These are phyloP conservation scores for Alternaria sp. DNA, from an alignment of 2,329 filamentous ascomycete species.

Conservation along the genomic window DNA sequence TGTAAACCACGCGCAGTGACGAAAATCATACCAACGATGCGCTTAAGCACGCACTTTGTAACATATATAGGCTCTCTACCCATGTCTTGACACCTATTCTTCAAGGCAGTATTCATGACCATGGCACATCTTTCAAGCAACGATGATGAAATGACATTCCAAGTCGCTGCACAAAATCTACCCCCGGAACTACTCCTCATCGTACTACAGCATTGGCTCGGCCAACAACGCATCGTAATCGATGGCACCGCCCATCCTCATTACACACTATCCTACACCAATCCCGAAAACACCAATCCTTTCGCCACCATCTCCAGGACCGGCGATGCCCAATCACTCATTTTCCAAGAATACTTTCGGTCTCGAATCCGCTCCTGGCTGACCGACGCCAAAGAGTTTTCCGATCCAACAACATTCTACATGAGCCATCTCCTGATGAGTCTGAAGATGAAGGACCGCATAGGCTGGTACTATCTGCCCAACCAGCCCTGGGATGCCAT, in stretches of 20 bases:
- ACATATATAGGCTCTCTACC: neutral
- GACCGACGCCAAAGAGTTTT: slow-evolving; percentile 10
- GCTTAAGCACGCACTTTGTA: neutral
- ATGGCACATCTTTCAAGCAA: neutral
- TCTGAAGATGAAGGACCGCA: neutral
- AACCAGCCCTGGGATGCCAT: neutral
- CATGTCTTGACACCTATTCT: neutral
- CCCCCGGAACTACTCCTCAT: neutral
- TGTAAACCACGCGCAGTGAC: neutral
- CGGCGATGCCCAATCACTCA: neutral
- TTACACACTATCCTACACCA: neutral
- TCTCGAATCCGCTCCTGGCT: neutral
- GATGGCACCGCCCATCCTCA: neutral
- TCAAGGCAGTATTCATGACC: neutral
- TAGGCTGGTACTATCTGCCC: neutral
- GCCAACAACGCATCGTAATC: neutral
- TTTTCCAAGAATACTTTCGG: neutral
- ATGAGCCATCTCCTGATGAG: slow-evolving; percentile 1
- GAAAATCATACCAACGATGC: neutral
- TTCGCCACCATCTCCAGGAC: neutral
- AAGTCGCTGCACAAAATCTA: neutral
- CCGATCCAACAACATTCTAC: slow-evolving; percentile 7
- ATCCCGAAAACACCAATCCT: neutral
- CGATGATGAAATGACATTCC: neutral
- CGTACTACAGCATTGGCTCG: neutral